Evolutionary conservation across 2,329 filamentous ascomycete species (phyloP).

Genomic region (Zymoseptoria pseudotritici): DNA sequence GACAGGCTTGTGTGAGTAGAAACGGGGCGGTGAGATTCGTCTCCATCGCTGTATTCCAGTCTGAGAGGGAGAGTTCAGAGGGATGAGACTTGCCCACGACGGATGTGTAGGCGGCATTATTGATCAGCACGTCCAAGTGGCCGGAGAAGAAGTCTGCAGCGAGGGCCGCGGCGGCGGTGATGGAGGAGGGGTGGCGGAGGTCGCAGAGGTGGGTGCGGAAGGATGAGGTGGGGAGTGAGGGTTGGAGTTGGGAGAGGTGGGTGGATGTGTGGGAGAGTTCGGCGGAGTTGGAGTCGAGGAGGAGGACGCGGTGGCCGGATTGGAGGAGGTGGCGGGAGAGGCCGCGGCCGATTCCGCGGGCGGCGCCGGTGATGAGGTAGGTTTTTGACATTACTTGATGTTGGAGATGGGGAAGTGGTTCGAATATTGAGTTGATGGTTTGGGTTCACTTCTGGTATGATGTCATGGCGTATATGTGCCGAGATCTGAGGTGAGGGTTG

Average conservation of each 20-base stretch:
- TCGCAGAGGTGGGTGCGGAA: conserved; percentile 21
- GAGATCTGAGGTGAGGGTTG: no score
- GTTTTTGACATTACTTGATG: conserved; percentile 29
- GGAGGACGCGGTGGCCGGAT: conserved; percentile 35
- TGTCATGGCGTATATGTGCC: background rate
- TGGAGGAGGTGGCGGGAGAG: conserved; percentile 31
- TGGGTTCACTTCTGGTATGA: background rate
- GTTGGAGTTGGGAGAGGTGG: conserved; percentile 14
- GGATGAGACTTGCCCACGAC: conserved; percentile 28
- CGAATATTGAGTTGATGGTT: background rate
- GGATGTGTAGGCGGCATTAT: conserved; percentile 37
- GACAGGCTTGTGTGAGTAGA: conserved; percentile 23
- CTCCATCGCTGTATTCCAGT: conserved; percentile 33
- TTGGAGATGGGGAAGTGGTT: background rate
- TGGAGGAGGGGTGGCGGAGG: conserved; percentile 23
- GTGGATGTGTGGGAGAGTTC: conserved; percentile 34
- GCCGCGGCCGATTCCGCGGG: conserved; percentile 33
- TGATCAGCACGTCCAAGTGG: conserved; percentile 36
- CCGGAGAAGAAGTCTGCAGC: conserved; percentile 31
- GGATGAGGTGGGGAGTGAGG: background rate
- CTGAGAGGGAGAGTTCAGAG: conserved; percentile 30
- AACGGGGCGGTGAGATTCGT: conserved; percentile 35
- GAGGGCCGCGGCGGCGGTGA: conserved; percentile 24
- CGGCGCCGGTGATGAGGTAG: conserved; percentile 34
- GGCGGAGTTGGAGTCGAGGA: conserved; percentile 33